Evolutionary conservation across 768 basidiomycete species (phyloP).

Genomic region (Tylopilus rubrobrunneus): DNA sequence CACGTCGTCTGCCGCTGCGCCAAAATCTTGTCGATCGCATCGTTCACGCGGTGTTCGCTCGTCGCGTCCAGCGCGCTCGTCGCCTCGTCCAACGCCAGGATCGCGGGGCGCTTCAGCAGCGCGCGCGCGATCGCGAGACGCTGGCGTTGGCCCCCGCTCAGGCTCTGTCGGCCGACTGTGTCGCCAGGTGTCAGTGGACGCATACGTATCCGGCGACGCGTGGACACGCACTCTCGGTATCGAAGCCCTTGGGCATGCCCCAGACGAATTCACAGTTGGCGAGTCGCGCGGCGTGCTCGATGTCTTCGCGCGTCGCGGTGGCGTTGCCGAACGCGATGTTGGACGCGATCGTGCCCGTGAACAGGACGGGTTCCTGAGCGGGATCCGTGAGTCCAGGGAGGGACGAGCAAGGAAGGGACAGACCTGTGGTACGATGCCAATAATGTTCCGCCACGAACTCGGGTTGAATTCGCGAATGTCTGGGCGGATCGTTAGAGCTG

Average conservation of each 20-base stretch:
- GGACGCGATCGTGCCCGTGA: conserved; percentile 89
- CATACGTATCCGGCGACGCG: no score
- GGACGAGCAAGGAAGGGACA: not conserved
- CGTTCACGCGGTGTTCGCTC: conserved; percentile 79
- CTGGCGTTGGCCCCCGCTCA: conserved; percentile 71
- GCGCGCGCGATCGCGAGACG: conserved; percentile 84
- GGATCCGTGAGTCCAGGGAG: not conserved
- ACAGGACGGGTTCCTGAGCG: conserved; percentile 72
- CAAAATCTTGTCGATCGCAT: conserved; percentile 87
- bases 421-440: conserved; percentile 91
- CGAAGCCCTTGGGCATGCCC: conserved; percentile 91
- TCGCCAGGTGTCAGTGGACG: no score
- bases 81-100: conserved; percentile 87
- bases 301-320: conserved; percentile 71
- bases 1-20: conserved; percentile 78
- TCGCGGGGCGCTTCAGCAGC: conserved; percentile 81
- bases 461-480: conserved; percentile 86
- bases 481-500: conserved; percentile 13
- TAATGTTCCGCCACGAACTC: conserved; percentile 81
- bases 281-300: conserved; percentile 82
- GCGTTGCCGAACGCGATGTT: conserved; percentile 90
- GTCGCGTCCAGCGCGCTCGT: conserved; percentile 87
- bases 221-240: conserved; percentile 61
- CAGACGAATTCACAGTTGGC: conserved; percentile 97
- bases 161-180: conserved; percentile 27